phyloP scores from a whole-genome alignment of 1,284 basidiomycete species.

The Golubevia pallescens region DNA sequence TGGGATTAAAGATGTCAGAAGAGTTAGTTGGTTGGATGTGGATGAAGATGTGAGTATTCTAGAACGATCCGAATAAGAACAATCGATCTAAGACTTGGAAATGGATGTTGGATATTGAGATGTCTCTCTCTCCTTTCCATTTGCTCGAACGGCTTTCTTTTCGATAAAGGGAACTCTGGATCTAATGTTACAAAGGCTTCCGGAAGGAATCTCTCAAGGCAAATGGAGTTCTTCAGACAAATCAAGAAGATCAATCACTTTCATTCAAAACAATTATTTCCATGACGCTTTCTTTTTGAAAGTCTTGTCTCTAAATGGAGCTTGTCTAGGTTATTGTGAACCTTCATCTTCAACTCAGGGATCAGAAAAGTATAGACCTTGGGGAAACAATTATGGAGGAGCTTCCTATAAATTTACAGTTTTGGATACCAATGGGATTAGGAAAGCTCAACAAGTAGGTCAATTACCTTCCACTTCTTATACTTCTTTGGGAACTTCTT shows the following conservation, averaged over 20 bases:
- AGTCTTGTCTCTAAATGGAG: slow-evolving; percentile 42
- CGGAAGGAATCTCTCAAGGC: slow-evolving; percentile 5
- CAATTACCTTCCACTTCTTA: slow-evolving; percentile 93
- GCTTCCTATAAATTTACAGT: slow-evolving; percentile 98
- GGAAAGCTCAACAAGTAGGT: slow-evolving; percentile 88
- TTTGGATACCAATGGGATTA: slow-evolving; percentile 85
- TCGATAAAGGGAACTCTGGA: slow-evolving; percentile 43
- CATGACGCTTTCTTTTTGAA: slow-evolving; percentile 79
- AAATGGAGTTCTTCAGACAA: slow-evolving; percentile 47
- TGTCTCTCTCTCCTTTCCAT: neutral
- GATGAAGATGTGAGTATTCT: slow-evolving; percentile 46
- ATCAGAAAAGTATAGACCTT: slow-evolving; percentile 18
- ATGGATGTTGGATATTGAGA: no score
- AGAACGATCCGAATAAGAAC: neutral
- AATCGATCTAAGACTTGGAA: neutral
- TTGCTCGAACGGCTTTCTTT: no score
- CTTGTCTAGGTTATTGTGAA: slow-evolving; percentile 41
- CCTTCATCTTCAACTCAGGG: neutral
- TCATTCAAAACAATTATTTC: slow-evolving; percentile 97
- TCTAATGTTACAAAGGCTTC: slow-evolving; percentile 44
- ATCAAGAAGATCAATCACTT: slow-evolving; percentile 69
- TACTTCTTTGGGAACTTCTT: slow-evolving; percentile 85
- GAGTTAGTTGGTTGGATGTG: slow-evolving; percentile 50
- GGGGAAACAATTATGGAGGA: slow-evolving; percentile 88
- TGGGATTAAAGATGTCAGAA: slow-evolving; percentile 30